Evolutionary conservation across 2,329 filamentous ascomycete species (phyloP), one percentile per base, ranked within the genome.

Genomic region (Aureobasidium sp.): DNA sequence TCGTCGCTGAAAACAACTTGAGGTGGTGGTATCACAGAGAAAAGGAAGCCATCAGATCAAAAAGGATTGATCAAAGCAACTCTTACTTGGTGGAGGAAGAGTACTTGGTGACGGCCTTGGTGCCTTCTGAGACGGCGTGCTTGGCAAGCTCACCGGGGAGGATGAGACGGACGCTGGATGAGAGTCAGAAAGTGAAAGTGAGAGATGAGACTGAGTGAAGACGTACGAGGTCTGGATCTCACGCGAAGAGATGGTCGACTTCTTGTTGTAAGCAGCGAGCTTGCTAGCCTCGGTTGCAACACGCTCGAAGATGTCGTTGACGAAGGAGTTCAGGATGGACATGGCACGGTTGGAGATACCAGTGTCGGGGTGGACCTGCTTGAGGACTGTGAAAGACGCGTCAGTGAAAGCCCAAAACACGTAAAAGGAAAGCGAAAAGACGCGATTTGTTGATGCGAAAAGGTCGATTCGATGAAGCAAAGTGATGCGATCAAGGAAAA

Each of bases 21-120:
- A 60, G 61, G 61, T 65, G 61, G 63, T 63, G 63, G 63, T 60
- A 62, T 63, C 63, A 62, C 62, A 61, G 58, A 61, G 63, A 65
- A 63, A 65, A 54, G 57, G 62, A 65, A 65, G 60, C 58, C 60
- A 39, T 61, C 58, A 49, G 31, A 39, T 56, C 53, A 57, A 54
- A 49, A 47, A 45, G 11, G 42, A 47, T 47, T 47, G 45, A 48
- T 48, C 45, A 48, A 48, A 52, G 50, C 73, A 77, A 74, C 75
- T 74, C 72, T 80, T 96, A 97, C 91, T 97, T 99, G 80, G 92
- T 94, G 75, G 93, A 97, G 64, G 93, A 97, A 70, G 93, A 97
- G 86, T 97, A 99, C 88, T 99, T 99, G 85, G 94, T 99, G 71
- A 99, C 94, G 63, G 94, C 94, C 90, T 99, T 99, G 78, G 94